Base-by-base conservation (phyloP, 2,329 filamentous ascomycete genomes). In the Ascochyta rabiei region DNA sequence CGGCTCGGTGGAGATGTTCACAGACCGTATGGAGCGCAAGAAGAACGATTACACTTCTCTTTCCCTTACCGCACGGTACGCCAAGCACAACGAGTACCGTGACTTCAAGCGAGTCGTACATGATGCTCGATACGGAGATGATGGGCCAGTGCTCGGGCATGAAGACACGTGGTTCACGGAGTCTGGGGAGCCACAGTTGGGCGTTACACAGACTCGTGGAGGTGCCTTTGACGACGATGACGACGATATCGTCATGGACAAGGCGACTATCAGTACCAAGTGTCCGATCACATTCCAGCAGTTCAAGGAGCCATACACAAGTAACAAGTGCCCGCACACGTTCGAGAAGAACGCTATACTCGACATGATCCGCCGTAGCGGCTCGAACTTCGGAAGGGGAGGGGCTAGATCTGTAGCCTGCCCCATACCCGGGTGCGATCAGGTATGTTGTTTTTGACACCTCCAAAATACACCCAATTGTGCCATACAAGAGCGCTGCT, bases 301-400 rank as follows among this genome's bases (percentile, higher is more conserved):
- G 39, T 86, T 91, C 77, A 76, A 79, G 37, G 82, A 90, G 47
- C 89, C 89, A 0, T 86, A 84, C 66, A 89, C 84, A 50, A 89
- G 84, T 63, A 76, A 70, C 13, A 83, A 84, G 60, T 93, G 89
- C 77, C 86, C 84, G 50, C 89, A 93, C 71, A 86, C 83, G 0
- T 93, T 90, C 68, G 88, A 93, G 68, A 87, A 84, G 71, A 67
- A 71, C 1, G 84, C 85, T 0, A 87, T 93, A 34, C 53, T 84
- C 21, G 81, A 85, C 38, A 87, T 79, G 70, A 80, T 80, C 33
- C 49, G 70, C 3, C 47, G 52, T 6, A 72, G 69, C 19, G 35
- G 40, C 12, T 37, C 26, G 0, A 63, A 49, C 2, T 46, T 62
- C 10, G 66, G 66, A 2, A 58, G 53, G 2, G 57, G 56, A 13